Evolutionary conservation across 768 basidiomycete genomes (phyloP), one percentile per base, ranked within the genome.

Genomic region (Phaffia australis): DNA sequence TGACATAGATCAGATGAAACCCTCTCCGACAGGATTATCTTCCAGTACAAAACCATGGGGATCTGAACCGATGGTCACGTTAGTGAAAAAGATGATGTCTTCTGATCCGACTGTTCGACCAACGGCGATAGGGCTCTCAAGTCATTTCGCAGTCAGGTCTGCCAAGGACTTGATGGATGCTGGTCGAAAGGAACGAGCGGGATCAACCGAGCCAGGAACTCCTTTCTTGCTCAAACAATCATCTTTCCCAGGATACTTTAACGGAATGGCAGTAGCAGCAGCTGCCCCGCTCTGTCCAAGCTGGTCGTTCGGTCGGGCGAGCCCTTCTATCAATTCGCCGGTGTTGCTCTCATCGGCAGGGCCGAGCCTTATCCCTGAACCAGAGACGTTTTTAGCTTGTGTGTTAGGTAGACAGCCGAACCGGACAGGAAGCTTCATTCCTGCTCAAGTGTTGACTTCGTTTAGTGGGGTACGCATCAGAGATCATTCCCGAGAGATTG

Each of bases 81-180:
- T 69, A 18, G 70, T 75, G 47, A 73, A 71, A 66, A 48, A 60
- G 42, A 71, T 74, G 71, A 73, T 75, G 74, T n/a, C 65, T 14
- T 63, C 70, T 23, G 69, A 70, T 48, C 69, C 72, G 4, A 32
- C 19, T 0, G 29, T 57, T 9, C 35, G 74, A 25, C 66, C 59
- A 46, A 66, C 58, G 29, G 27, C 73, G 54, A 56, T 58, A 47
- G 71, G 72, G 49, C 56, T 74, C 15, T 32, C 27, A 55, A 55
- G 50, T 9, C 42, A 65, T 18, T 47, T 56, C 42, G 64, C 65
- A 42, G 42, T 75, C 54, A 49, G 51, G 50, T 56, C 60, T 30
- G 65, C 71, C 30, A n/a, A n/a, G 61, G 29, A 25, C 21, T 58
- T 66, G 15, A 15, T 60, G n/a, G 48, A 46, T 11, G 35, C 35